A percentile compares a stretch with the other conserved stretches of the same genome.
Evolutionary conservation across 129 eudicot genomes (phyloP).

Genomic region (Cynara cardunculus): DNA sequence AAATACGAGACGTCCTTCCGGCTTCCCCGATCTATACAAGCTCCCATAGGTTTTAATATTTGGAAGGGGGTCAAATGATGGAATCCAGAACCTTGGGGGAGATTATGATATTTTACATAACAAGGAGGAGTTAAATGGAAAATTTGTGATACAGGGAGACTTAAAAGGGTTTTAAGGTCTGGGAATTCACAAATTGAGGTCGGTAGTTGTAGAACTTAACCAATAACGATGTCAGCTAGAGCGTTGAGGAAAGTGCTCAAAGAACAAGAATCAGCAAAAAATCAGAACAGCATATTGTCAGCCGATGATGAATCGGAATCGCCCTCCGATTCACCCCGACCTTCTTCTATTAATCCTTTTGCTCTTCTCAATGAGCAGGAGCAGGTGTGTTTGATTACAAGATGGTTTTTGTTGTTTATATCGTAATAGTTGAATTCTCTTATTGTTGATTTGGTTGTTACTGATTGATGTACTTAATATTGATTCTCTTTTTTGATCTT

Average conservation of each 20-base stretch:
- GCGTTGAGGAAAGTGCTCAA: slow-evolving; percentile 68
- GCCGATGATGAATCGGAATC: slow-evolving; percentile 47
- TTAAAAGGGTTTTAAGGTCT: slow-evolving; percentile 7
- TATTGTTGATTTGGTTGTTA: neutral
- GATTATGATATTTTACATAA: neutral
- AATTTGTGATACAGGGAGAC: neutral
- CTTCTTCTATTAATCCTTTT: slow-evolving; percentile 50
- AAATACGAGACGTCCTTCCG: too few relatives aligned
- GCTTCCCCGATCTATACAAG: too few relatives aligned
- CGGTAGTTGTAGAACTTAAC: neutral
- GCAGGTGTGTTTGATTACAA: slow-evolving; percentile 31
- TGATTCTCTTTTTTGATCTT: neutral
- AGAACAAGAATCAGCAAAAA: slow-evolving; percentile 55
- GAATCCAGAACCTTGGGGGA: neutral
- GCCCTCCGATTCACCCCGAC: slow-evolving; percentile 24
- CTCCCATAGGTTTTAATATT: neutral
- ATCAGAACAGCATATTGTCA: slow-evolving; percentile 19
- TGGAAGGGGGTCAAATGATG: neutral
- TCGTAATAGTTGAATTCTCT: neutral
- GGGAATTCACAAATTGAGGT: slow-evolving; percentile 19
- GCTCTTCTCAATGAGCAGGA: slow-evolving; percentile 71
- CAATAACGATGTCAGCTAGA: slow-evolving; percentile 64
- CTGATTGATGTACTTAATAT: neutral
- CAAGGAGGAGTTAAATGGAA: neutral
- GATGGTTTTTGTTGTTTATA: neutral